Evolutionary conservation across 2,329 filamentous ascomycete genomes (phyloP).

Genomic region (Hirsutella rhossiliensis): DNA sequence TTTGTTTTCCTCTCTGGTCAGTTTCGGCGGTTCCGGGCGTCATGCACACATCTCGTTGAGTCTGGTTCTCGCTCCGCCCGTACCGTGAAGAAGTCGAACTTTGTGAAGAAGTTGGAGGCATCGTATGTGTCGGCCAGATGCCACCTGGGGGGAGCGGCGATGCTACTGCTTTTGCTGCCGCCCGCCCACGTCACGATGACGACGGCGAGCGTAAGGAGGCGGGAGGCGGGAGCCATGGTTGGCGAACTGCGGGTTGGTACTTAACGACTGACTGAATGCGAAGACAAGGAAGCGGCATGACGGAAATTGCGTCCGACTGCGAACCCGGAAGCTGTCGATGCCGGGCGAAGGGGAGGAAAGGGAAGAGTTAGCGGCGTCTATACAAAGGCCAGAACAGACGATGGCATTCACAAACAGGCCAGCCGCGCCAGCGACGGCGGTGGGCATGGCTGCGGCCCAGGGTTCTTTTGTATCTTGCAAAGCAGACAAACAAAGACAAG

Average conservation of each 20-base stretch:
- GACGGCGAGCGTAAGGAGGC: slow-evolving; percentile 23
- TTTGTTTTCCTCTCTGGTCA: slow-evolving; percentile 5
- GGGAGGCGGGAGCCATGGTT: not conserved
- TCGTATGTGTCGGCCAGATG: slow-evolving; percentile 30
- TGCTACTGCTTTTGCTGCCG: slow-evolving; percentile 2
- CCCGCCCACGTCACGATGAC: slow-evolving; percentile 23
- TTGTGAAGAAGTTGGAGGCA: slow-evolving; percentile 32
- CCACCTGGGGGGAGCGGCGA: slow-evolving; percentile 18
- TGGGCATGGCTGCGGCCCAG: too few species aligned
- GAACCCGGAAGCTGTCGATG: not conserved
- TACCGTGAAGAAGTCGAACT: slow-evolving; percentile 31
- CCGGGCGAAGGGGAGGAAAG: not conserved
- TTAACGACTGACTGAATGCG: not conserved
- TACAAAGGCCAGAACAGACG: too few species aligned
- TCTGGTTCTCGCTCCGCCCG: slow-evolving; percentile 2
- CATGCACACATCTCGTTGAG: not conserved
- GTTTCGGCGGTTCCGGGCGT: too few species aligned
- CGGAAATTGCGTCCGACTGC: not conserved
- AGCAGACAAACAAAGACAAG: too few species aligned
- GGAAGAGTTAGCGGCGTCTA: not conserved
- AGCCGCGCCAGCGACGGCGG: too few species aligned
- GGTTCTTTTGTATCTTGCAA: too few species aligned
- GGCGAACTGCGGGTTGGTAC: not conserved
- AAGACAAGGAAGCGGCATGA: not conserved
- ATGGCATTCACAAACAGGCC: too few species aligned